Conservation (phyloP, 768 basidiomycete genomes). For the Cubamyces sp. region DNA sequence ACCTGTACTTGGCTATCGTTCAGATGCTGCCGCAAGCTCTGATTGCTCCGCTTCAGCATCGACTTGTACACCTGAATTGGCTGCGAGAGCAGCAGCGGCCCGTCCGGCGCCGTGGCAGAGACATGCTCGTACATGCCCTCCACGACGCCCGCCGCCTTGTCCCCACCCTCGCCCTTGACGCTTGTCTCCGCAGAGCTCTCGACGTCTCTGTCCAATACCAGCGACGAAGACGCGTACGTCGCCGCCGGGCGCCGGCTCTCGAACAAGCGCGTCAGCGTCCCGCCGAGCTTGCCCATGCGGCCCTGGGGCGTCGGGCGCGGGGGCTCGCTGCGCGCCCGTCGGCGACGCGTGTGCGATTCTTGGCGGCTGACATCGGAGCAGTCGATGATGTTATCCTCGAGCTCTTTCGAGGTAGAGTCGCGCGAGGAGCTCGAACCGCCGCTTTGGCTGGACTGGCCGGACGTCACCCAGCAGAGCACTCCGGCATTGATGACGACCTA, state of each 20-base stretch:
- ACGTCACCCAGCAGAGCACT: constrained; percentile 53
- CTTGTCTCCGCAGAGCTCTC: neutral
- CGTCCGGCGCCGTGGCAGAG: too few species aligned
- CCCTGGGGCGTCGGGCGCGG: neutral
- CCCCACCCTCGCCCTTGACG: neutral
- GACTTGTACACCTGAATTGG: constrained; percentile 10
- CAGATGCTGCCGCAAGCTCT: constrained; percentile 8
- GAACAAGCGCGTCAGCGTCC: constrained; percentile 9
- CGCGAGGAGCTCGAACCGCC: neutral
- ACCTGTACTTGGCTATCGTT: constrained; percentile 3
- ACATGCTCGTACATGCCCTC: constrained; percentile 13
- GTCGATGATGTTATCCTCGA: constrained; percentile 15
- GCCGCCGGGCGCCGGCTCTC: neutral
- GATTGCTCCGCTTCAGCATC: constrained; percentile 17
- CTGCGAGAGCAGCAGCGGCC: neutral
- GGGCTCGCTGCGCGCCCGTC: constrained; percentile 13
- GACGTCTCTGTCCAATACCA: too few species aligned
- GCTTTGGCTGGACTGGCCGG: constrained; percentile 14
- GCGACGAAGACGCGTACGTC: too few species aligned
- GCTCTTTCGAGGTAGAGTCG: neutral
- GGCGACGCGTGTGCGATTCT: neutral
- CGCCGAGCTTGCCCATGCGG: neutral
- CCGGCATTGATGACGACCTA: constrained; percentile 52
- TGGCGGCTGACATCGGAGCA: neutral
- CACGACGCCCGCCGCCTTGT: neutral